Evolutionary conservation across 331 rosid species (phyloP).

Genomic region (Phaseolus coccineus): DNA sequence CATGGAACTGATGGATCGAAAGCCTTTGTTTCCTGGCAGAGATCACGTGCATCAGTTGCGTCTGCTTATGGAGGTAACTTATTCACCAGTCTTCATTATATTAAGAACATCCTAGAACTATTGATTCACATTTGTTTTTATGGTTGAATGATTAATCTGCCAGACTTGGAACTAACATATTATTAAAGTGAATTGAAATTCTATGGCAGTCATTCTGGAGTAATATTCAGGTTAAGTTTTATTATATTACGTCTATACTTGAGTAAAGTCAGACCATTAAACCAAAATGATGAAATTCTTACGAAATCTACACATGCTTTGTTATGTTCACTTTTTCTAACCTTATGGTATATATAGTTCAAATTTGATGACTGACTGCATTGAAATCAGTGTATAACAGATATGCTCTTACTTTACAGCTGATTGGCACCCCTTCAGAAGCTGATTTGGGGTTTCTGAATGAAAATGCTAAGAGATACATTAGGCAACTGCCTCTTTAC

Average conservation of each 20-base stretch:
- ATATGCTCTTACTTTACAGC: constrained; percentile 61
- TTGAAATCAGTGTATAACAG: constrained; percentile 33
- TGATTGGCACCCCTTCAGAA: constrained; percentile 98
- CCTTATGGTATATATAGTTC: constrained; percentile 11
- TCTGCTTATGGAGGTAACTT: constrained; percentile 91
- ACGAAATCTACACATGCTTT: constrained; percentile 12
- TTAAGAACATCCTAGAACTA: constrained; percentile 34
- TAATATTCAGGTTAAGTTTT: constrained; percentile 31
- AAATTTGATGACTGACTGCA: constrained; percentile 19
- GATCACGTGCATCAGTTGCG: constrained; percentile 98
- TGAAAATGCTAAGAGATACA: constrained; percentile 96
- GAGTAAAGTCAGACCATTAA: constrained; percentile 13
- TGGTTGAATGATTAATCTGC: constrained; percentile 37
- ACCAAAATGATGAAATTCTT: constrained; percentile 12
- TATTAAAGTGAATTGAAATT: constrained; percentile 44
- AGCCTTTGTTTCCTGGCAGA: constrained; percentile 97
- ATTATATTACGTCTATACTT: constrained; percentile 20
- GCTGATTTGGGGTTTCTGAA: constrained; percentile 87
- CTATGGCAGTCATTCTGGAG: constrained; percentile 25
- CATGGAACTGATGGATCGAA: constrained; percentile 99
- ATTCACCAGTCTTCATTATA: constrained; percentile 18
- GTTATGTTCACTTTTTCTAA: neutral
- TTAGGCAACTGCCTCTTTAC: constrained; percentile 75
- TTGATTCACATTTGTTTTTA: constrained; percentile 14
- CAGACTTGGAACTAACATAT: constrained; percentile 10